Base-by-base conservation (phyloP, 2,329 filamentous ascomycete genomes). In the Aspergillus ibericus region DNA sequence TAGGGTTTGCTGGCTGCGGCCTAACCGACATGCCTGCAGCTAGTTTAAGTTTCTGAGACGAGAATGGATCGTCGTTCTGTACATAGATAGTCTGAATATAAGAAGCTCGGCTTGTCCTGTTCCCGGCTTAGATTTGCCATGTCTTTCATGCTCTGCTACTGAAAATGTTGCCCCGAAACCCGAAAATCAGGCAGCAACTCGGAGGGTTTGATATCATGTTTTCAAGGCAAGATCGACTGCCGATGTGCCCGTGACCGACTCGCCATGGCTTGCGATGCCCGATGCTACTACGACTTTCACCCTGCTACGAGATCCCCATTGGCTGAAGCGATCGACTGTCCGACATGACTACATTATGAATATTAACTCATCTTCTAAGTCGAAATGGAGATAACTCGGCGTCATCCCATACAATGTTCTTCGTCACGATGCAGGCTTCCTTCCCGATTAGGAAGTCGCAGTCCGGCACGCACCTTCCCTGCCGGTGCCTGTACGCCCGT, bases 51-150 rank as follows among this genome's bases (percentile, higher is more conserved):
- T 53, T 42, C 36, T 42, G 10, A 38, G 40, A 29, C 38, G 34
- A 42, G 16, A 53, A 54, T 32, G 38, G 46, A 42, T 54, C 25
- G 34, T 46, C 46, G 42, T 29, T 42, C 12, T 25, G 27, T 58
- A 53, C 53, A 58, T 58, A 58, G 52, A 54, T 53, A 25, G n/a
- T 20, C 8, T 42, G 29, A 54, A 56, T 56, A 36, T 47, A 56
- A 29, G 48, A 29, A 18, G 44, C 25, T 47, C 44, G 36, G 36
- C 25, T 32, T 13, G 15, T 50, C 18, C 44, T 29, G 13, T 53
- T 12, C 32, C 48, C 48, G 44, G 27, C 44, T 48, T 27, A 5
- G 15, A 29, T 25, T 40, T 40, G 15, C 36, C 4, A 40, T n/a
- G 36, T 48, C 44, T 48, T 12, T 16, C 16, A 4, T 9, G n/a